Evolutionary conservation across 805 yeast species (phyloP), one percentile per base, ranked within the genome.

Genomic region (Candida ascalaphidarum): DNA sequence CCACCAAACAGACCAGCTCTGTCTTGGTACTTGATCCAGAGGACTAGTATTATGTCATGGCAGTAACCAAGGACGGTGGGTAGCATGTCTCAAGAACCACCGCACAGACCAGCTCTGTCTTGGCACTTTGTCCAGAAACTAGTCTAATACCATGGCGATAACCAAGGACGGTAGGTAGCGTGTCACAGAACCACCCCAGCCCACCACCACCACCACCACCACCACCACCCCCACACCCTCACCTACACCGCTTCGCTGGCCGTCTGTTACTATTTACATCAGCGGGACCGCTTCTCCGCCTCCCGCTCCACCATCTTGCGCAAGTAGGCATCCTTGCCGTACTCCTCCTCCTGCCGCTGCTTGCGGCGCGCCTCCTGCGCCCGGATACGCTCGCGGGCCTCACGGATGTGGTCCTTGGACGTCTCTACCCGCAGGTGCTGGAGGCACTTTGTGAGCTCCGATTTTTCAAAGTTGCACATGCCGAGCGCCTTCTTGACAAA

Each of bases 381-480:
- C 47, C 71, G 68, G 27, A 73, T 71, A 48, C 71, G 74, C 32
- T 71, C 74, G 30, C 70, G 67, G 28, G 79, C 72, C 41, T 61
- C 61, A 48, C 56, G 48, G 40, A 59, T 72, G 46, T 63, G 70
- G 35, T 63, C 75, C 45, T 69, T 74, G 48, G 76, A 79, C 19
- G 72, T 74, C 17, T 67, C 68, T 10, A 74, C 48, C 48, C 96
- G 69, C 5, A 89, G 81, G 30, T 73, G 74, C 46, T 85, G 92
- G 14, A 94, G 63, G 56, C 98, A 89, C 45, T 73, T 61, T 20
- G 80, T 58, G 29, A 92, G 65, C 28, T 81, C 88, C 37, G 81
- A 83, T 45, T 86, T 86, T 43, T 81, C 78, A 29, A 77, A 75
- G 54, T 85, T 84, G 58, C 98, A 89, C 34, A 72, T 64, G 16